These are phyloP conservation scores for Coemansia javaensis DNA, from an alignment of 192 early-diverging fungal species.

Conservation along the genomic window DNA sequence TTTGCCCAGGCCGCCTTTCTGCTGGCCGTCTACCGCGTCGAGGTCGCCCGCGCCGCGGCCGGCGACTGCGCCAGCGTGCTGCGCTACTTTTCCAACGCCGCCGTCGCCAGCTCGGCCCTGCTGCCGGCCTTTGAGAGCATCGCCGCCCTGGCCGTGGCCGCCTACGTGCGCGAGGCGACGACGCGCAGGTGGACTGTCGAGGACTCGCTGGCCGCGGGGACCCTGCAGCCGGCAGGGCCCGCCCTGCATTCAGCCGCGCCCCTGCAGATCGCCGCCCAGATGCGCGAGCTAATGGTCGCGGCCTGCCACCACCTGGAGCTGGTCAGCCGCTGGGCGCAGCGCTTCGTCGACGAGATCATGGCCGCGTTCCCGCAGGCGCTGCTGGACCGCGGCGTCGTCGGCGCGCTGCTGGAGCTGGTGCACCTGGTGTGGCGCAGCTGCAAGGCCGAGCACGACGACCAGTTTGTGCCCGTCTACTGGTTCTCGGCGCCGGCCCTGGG, in stretches of 20 bases:
- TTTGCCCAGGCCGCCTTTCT: conserved; percentile 77
- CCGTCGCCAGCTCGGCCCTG: conserved; percentile 70
- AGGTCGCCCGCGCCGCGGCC: conserved; percentile 66
- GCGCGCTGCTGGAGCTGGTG: conserved; percentile 76
- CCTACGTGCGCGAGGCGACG: conserved; percentile 40
- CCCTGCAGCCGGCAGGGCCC: neutral
- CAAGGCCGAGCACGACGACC: conserved; percentile 70
- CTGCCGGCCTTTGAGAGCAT: conserved; percentile 73
- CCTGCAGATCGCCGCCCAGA: conserved; percentile 33
- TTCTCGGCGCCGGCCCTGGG: conserved; percentile 60
- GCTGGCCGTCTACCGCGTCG: conserved; percentile 77
- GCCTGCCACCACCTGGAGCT: conserved; percentile 65
- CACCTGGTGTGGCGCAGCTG: conserved; percentile 74
- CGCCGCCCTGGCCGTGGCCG: conserved; percentile 54
- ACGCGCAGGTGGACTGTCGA: conserved; percentile 30
- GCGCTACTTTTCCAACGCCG: conserved; percentile 81
- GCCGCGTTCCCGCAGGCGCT: conserved; percentile 69
- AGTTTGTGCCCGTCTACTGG: conserved; percentile 69
- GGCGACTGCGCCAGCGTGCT: conserved; percentile 69
- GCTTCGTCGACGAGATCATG: conserved; percentile 58
- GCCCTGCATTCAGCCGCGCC: neutral
- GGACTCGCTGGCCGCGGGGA: conserved; percentile 17
- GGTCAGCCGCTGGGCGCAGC: conserved; percentile 64
- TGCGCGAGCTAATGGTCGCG: conserved; percentile 60
- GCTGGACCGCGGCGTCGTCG: conserved; percentile 64